These are phyloP conservation scores for Beta macrorhiza DNA, from an alignment of 179 eudicot genomes.

Conservation along the genomic window DNA sequence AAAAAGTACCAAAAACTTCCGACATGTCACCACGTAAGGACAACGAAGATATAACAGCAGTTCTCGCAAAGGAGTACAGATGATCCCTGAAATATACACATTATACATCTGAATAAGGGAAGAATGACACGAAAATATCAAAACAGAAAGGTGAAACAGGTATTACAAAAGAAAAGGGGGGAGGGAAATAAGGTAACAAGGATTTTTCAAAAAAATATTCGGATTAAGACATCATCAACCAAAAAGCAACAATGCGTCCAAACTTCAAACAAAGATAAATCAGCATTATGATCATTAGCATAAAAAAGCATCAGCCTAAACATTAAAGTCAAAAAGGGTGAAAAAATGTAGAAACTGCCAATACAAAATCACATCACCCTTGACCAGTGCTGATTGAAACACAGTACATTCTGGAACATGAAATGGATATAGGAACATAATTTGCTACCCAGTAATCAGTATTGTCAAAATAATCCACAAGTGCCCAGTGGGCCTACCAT, in stretches of 20 bases:
- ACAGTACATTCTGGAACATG: background rate
- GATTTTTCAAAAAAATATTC: background rate
- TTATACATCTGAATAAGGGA: conserved; percentile 21
- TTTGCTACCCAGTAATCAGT: background rate
- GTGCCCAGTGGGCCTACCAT: background rate
- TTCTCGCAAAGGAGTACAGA: conserved; percentile 53
- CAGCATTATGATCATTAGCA: background rate
- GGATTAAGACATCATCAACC: background rate
- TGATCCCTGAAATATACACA: conserved; percentile 61
- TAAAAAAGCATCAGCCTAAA: background rate
- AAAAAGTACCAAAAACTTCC: conserved; percentile 51
- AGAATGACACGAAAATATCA: background rate
- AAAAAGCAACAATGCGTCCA: conserved; percentile 1
- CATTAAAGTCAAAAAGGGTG: background rate
- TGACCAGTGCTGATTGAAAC: background rate
- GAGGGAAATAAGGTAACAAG: background rate
- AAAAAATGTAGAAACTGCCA: background rate
- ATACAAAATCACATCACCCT: background rate
- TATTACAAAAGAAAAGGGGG: background rate
- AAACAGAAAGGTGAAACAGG: background rate
- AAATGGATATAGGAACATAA: background rate
- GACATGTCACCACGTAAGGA: conserved; percentile 45
- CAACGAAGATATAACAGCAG: conserved; percentile 50
- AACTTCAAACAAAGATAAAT: conserved; percentile 11
- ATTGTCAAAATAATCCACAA: background rate